Base-by-base conservation (phyloP, 2,329 filamentous ascomycete genomes). In the Cytospora leucostoma region DNA sequence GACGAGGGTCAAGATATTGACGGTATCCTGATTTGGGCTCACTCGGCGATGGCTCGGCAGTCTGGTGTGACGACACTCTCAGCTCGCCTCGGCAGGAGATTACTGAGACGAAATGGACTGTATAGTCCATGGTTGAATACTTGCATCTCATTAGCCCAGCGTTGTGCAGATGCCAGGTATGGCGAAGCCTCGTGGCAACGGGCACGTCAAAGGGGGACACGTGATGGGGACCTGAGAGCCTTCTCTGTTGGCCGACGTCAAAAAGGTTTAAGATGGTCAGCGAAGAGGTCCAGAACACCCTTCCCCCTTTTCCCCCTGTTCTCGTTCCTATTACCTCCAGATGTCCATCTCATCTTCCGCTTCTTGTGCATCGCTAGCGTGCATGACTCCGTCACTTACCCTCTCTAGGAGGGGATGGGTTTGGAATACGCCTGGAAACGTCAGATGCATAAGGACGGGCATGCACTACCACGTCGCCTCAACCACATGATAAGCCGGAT, bases 401-500 rank as follows among this genome's bases (percentile, higher is more conserved):
- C 13, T 32, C 32, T 27, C 27, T 27, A 27, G 4, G 27, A 27
- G 27, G 27, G 27, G 27, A 27, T 27, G 27, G 27, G 27, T 27
- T n/a, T 55, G 12, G 50, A 27, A 17, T 17, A 47, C 12, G n/a
- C 40, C 13, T 50, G 27, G 51, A 61, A 27, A 61, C 37, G 27
- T 49, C 50, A 35, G 38, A 13, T 61, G 58, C 58, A 61, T 54
- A 54, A 60, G 58, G 7, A 40, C n/a, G n/a, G n/a, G 37, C 51
- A 61, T 61, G 58, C 50, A 61, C 58, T 61, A 54, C 50, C 51
- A 61, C 37, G 51, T 54, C 51, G 58, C 55, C 19, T 40, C 57
- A 59, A 38, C 57, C n/a, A 40, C 49, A 61, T 55, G 58, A 61
- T 61, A 61, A 53, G 58, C 50, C 51, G 34, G 58, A n/a, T 40